Percentiles rank a stretch among this genome's conserved stretches.
Conservation (phyloP, 148 eudicot species). For the Polygonum maritimum region DNA sequence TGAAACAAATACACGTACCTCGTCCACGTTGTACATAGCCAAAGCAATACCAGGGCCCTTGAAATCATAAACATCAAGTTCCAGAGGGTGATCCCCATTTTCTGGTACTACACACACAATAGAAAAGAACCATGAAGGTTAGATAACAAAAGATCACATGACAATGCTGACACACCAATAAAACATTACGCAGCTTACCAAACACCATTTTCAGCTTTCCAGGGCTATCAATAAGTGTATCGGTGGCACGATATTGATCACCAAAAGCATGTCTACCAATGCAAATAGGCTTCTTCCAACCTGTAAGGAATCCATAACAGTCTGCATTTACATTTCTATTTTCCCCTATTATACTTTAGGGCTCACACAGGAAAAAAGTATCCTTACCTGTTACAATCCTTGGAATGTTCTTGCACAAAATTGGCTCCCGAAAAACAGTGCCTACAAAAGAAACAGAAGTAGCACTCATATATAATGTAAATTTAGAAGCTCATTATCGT, state of each 20-base stretch:
- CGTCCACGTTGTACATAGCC: constrained; percentile 76
- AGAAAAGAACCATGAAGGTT: background rate
- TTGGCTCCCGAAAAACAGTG: constrained; percentile 75
- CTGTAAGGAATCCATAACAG: constrained; percentile 14
- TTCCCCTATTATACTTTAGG: background rate
- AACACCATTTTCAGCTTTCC: constrained; percentile 78
- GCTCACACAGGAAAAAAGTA: background rate
- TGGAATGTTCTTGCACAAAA: constrained; percentile 59
- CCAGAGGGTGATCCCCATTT: constrained; percentile 45
- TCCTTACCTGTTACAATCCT: constrained; percentile 33
- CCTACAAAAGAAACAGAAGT: constrained; percentile 22
- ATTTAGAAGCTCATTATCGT: background rate
- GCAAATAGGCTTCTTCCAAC: constrained; percentile 69
- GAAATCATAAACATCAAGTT: constrained; percentile 58
- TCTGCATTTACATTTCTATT: background rate
- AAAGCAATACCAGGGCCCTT: constrained; percentile 72
- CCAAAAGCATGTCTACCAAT: constrained; percentile 80
- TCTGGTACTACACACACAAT: constrained; percentile 36
- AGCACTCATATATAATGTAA: background rate
- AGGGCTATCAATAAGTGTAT: constrained; percentile 44
- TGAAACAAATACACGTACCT: constrained; percentile 26
- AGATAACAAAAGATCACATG: background rate
- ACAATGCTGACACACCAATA: background rate
- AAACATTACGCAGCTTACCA: constrained; percentile 27
- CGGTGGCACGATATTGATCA: constrained; percentile 78